Evolutionary conservation across 2,329 filamentous ascomycete genomes (phyloP).

Genomic region (Chaetomiaceae sp.): DNA sequence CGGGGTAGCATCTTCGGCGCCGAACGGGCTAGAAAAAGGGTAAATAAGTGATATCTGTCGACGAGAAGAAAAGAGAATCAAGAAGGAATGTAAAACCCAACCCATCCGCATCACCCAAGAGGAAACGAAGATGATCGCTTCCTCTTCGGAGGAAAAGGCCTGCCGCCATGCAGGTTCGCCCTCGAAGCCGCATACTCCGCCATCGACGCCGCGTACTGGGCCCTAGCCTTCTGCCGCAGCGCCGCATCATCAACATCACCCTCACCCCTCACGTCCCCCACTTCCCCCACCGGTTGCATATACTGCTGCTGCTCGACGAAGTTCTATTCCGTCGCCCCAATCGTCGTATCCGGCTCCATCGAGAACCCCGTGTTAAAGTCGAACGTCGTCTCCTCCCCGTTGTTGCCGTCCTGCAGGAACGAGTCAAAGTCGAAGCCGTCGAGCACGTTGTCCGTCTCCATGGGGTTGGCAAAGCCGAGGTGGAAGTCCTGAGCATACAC

Average conservation of each 20-base stretch:
- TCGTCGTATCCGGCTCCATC: slow-evolving; percentile 56
- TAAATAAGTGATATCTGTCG: background rate
- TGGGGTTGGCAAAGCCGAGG: slow-evolving; percentile 54
- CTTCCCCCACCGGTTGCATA: too few relatives aligned
- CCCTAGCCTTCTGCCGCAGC: too few relatives aligned
- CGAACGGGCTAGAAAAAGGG: background rate
- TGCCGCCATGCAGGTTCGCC: too few relatives aligned
- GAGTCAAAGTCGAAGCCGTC: slow-evolving; percentile 67
- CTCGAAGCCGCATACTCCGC: too few relatives aligned
- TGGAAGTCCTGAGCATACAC: slow-evolving; percentile 37
- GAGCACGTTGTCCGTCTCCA: slow-evolving; percentile 52
- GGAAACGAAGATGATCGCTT: too few relatives aligned
- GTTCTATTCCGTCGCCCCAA: slow-evolving; percentile 50
- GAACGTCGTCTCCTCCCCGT: slow-evolving; percentile 46
- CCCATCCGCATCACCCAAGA: too few relatives aligned
- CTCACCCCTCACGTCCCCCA: too few relatives aligned
- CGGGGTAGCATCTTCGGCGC: background rate
- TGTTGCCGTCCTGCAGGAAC: slow-evolving; percentile 57
- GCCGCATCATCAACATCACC: too few relatives aligned
- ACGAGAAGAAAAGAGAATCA: too few relatives aligned
- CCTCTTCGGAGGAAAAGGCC: too few relatives aligned
- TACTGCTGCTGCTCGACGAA: too few relatives aligned
- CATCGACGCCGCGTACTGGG: too few relatives aligned
- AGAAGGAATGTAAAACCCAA: background rate
- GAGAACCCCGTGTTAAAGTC: slow-evolving; percentile 52